Evolutionary conservation across 495 filamentous ascomycete species (phyloP).

Genomic region (Amniculicola lignicola): DNA sequence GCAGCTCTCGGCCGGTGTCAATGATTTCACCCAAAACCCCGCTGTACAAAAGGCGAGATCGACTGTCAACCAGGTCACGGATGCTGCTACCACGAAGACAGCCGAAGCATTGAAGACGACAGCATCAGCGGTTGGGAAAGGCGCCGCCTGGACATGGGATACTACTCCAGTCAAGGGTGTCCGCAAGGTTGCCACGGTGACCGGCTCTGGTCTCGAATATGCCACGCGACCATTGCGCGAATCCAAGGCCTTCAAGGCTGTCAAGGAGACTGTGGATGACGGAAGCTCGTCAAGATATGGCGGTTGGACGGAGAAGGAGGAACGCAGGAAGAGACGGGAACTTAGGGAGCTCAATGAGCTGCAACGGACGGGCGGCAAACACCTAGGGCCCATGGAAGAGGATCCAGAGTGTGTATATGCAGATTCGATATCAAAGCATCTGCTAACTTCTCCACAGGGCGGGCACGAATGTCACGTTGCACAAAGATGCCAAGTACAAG

Average conservation of each 20-base stretch:
- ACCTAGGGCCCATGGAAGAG: slow-evolving; percentile 61
- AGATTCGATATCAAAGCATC: neutral
- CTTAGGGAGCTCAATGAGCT: slow-evolving; percentile 65
- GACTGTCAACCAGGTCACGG: slow-evolving; percentile 79
- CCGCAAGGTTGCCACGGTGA: slow-evolving; percentile 77
- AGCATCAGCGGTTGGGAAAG: slow-evolving; percentile 78
- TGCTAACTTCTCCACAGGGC: slow-evolving; percentile 56
- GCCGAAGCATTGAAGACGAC: slow-evolving; percentile 78
- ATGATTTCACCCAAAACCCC: slow-evolving; percentile 92
- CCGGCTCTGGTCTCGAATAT: slow-evolving; percentile 84
- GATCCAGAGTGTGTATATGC: slow-evolving; percentile 73
- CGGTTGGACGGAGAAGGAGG: slow-evolving; percentile 93
- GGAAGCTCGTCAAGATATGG: slow-evolving; percentile 94
- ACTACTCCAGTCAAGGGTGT: slow-evolving; percentile 88
- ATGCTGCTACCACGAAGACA: slow-evolving; percentile 68
- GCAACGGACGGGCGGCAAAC: slow-evolving; percentile 47
- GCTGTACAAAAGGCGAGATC: slow-evolving; percentile 80
- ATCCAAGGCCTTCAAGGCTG: slow-evolving; percentile 86
- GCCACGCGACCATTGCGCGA: slow-evolving; percentile 90
- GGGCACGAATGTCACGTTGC: slow-evolving; percentile 87
- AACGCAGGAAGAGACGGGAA: slow-evolving; percentile 73
- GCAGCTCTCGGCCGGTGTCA: slow-evolving; percentile 78
- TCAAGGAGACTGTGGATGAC: slow-evolving; percentile 95
- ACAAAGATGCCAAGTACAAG: slow-evolving; percentile 96
- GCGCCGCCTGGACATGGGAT: slow-evolving; percentile 96